Evolutionary conservation across 2,329 filamentous ascomycete genomes (phyloP), one percentile per base, ranked within the genome.

Genomic region (Massarina eburnea): DNA sequence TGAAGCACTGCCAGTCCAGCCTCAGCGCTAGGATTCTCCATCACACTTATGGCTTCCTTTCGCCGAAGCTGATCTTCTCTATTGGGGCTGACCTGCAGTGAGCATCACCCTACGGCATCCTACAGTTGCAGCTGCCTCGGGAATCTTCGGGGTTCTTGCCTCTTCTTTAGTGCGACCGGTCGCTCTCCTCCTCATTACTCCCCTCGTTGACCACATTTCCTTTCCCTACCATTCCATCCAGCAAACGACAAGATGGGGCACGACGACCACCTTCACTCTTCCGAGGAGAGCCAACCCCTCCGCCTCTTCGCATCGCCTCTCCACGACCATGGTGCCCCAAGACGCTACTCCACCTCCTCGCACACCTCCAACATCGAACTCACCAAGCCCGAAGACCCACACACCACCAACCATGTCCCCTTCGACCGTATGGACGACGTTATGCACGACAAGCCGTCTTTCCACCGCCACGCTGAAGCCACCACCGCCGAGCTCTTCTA

Each of bases 401-500:
- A 47, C 20, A 43, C 39, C 9, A 26, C 40, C 39, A 43, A 34
- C 7, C 39, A 47, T 8, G 41, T 52, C 17, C 42, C 52, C 18
- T 57, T 61, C 41, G 43, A 51, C n/a, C 51, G 53, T 30, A 49
- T 37, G 36, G 45, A 56, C 43, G 21, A 27, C 29, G 27, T 22
- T 4, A 19, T 54, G 2, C 42, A 52, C 30, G 43, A 54, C 3
- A 51, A 41, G n/a, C 58, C 57, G 5, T 40, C 48, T 2, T 72
- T 77, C 39, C 68, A 71, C 43, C 66, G 68, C 20, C 71, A 74
- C 49, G 64, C 68, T n/a, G 78, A 80, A 61, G 76, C 78, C 5
- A 80, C 73, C 3, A 75, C 78, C n/a, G 73, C 79, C 35, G 76
- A 83, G 57, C 68, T 83, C 3, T 83, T 83, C 58, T 83, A 80